Evolutionary conservation across 2,329 filamentous ascomycete genomes (phyloP).

Genomic region (Aureobasidium subglaciale): DNA sequence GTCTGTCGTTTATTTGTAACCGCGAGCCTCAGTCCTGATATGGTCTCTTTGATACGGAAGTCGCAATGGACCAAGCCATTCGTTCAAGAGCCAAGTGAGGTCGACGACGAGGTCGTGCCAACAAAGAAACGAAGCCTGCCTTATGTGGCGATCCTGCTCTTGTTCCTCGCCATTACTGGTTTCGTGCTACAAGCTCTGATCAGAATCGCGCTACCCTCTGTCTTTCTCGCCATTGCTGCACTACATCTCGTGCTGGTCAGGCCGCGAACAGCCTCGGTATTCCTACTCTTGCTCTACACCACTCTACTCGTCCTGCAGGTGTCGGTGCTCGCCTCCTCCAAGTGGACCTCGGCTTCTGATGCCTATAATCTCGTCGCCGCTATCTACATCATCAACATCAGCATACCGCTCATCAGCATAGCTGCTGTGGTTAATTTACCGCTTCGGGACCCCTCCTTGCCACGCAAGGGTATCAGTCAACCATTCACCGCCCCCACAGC

Average conservation of each 20-base stretch:
- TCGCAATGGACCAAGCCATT: constrained; percentile 45
- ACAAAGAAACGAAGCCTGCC: constrained; percentile 27
- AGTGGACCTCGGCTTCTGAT: background rate
- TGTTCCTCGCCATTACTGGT: constrained; percentile 21
- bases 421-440: constrained; percentile 60
- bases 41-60: background rate
- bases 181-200: constrained; percentile 9
- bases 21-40: background rate
- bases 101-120: constrained; percentile 21
- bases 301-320: constrained; percentile 21
- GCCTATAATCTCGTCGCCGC: constrained; percentile 7
- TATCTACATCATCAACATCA: constrained; percentile 17
- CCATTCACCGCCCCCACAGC: constrained; percentile 50
- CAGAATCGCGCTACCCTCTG: constrained; percentile 18
- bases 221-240: constrained; percentile 18
- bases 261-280: constrained; percentile 25
- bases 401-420: constrained; percentile 41
- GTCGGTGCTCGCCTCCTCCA: background rate
- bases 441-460: constrained; percentile 53
- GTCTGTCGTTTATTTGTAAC: background rate
- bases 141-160: constrained; percentile 26
- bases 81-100: constrained; percentile 34
- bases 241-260: constrained; percentile 21
- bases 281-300: constrained; percentile 20
- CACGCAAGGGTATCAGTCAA: constrained; percentile 51